Base-by-base conservation (phyloP, 2,329 filamentous ascomycete species). In the Cordyceps tenuipes region DNA sequence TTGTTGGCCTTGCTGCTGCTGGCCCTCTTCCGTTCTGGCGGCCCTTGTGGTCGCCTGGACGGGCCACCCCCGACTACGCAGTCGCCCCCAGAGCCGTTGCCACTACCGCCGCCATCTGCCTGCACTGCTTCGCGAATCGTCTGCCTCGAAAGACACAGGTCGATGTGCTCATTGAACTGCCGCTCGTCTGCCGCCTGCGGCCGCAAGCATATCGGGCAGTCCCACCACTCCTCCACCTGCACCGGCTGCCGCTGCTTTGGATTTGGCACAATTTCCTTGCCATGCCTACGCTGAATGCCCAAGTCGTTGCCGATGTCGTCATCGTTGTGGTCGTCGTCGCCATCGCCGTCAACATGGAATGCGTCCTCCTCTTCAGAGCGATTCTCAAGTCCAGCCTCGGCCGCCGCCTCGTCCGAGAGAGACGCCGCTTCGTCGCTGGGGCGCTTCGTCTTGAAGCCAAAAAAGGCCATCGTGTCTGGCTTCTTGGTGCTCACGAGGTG, bases 81-180 rank as follows among this genome's bases (percentile, higher is more conserved):
- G n/a, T 10, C n/a, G n/a, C 19, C 21, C 43, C 17, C 43, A 46
- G 17, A 6, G 34, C 17, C 23, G 21, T 19, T 13, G 23, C 52
- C 54, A 61, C 63, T 26, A 13, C 19, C 39, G 6, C 43, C 47
- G 41, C 68, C 69, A 62, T 79, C 73, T 59, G 79, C 79, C 61
- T 90, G 86, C 1, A 94, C 86, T 0, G 85, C 88, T 67, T 97
- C 90, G 50, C 87, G 87, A 66, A 99, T 97, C 0, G 91, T 90
- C 68, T 89, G 85, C 59, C 87, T 81, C 0, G 92, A 97, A 1
- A 99, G 80, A 71, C 94, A 99, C 9, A 89, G 82, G 70, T 99
- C 94, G 56, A 99, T 91, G 68, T 99, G 94, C 60, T 88, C 84
- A 66, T 99, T 99, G 74, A 97, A 96, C 0, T 75, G 76, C 50